Base-by-base conservation (phyloP, 768 basidiomycete species). In the Daedaleopsis sinensis region DNA sequence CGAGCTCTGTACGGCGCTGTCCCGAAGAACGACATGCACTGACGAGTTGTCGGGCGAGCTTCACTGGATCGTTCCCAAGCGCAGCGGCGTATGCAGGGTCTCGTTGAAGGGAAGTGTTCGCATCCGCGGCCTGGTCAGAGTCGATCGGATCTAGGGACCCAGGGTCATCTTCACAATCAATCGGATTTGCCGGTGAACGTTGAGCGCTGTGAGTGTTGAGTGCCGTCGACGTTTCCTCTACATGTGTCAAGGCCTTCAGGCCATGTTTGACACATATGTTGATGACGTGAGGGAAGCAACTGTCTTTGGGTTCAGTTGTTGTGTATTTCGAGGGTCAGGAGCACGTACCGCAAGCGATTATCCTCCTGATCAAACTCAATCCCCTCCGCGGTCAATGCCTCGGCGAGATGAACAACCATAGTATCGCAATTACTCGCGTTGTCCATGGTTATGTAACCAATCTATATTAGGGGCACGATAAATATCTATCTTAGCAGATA, bases 221-320 rank as follows among this genome's bases (percentile, higher is more conserved):
- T 11, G 10, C 39, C 10, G 13, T 13, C 39, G 39, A 42, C 18
- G 10, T 13, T 42, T 18, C 39, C 13, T 42, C 39, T 13, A 42
- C 39, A 3, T 42, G 11, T 11, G 39, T 39, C n/a, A 52, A 36
- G 19, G 35, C 52, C 4, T 19, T n/a, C 19, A 52, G 37, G n/a
- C 32, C 36, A 19, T 52, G 52, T 36, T 52, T 27, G 12, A 52
- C 52, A 19, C 35, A 38, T 38, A 52, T 52, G 37, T 52, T 52
- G 16, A 52, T 36, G n/a, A 52, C 52, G 19, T 52, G 52, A 21
- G 52, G 52, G 37, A 52, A 52, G 36, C 52, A 52, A 18, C 52
- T 52, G 36, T 19, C 47, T 8, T 13, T 19, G 21, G 9, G 13
- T 12, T 48, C 47, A 48, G 24, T 24, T 23, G 21, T n/a, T 9